Conservation (phyloP, 176 grass and related monocot species). For the Bromus sterilis region DNA sequence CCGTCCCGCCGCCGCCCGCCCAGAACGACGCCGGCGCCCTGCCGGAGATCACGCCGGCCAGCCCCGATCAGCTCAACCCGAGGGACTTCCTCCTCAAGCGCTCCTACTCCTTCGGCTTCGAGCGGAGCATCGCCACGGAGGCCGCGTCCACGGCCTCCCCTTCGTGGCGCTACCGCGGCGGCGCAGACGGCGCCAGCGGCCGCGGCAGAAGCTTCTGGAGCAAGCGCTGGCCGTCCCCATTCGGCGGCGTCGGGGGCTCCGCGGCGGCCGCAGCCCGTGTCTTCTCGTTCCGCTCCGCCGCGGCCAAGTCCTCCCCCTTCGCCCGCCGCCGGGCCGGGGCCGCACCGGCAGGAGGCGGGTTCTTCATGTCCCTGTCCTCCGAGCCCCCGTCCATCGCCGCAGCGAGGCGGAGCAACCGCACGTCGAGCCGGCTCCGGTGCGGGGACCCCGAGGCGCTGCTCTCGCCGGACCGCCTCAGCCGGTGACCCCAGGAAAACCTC, state of each 20-base stretch:
- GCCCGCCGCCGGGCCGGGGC: conserved; percentile 30
- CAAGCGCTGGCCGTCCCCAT: conserved; percentile 91
- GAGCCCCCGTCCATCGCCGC: conserved; percentile 41
- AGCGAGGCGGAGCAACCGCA: conserved; percentile 17
- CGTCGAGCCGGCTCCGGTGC: conserved; percentile 73
- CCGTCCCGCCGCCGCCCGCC: background rate
- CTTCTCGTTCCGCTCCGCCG: conserved; percentile 74
- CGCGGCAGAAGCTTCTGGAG: conserved; percentile 70
- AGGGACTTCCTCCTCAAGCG: conserved; percentile 72
- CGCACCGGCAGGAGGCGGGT: conserved; percentile 10
- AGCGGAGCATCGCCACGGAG: conserved; percentile 45
- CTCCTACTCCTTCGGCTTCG: conserved; percentile 89
- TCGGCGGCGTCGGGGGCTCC: conserved; percentile 30
- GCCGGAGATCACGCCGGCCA: conserved; percentile 42
- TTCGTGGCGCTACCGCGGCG: conserved; percentile 56
- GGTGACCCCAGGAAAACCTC: background rate
- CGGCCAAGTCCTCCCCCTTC: conserved; percentile 56
- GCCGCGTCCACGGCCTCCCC: conserved; percentile 60
- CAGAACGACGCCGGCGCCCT: background rate
- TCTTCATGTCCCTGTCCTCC: conserved; percentile 53
- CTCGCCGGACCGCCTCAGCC: conserved; percentile 75
- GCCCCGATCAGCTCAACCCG: conserved; percentile 26
- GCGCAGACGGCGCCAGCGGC: background rate
- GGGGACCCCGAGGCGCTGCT: conserved; percentile 94
- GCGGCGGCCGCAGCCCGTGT: conserved; percentile 49